phyloP scores from a whole-genome alignment of 495 filamentous ascomycete genomes.

The Xylaria nigripes region DNA sequence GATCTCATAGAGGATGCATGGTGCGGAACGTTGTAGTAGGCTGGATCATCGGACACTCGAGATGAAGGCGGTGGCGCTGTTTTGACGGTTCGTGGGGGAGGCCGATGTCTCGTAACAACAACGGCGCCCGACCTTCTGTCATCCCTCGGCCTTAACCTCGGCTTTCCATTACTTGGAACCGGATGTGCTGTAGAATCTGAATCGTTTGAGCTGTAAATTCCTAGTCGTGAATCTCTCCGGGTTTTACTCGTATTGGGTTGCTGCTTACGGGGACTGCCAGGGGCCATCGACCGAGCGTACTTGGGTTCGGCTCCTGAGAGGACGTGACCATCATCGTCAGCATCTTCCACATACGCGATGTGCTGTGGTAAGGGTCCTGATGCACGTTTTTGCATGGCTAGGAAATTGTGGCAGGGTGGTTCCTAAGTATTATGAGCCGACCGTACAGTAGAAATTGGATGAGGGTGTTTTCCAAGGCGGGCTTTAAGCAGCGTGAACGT shows the following conservation, averaged over 20 bases:
- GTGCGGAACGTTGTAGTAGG: slow-evolving; percentile 31
- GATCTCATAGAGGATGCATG: slow-evolving; percentile 29
- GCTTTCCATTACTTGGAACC: slow-evolving; percentile 19
- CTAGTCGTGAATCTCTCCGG: slow-evolving; percentile 28
- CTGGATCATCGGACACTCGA: slow-evolving; percentile 29
- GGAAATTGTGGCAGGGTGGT: neutral
- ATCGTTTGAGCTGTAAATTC: slow-evolving; percentile 12
- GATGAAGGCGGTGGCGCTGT: slow-evolving; percentile 17
- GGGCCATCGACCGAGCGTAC: slow-evolving; percentile 27
- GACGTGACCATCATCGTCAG: slow-evolving; percentile 38
- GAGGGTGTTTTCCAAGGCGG: neutral
- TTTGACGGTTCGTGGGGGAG: slow-evolving; percentile 18
- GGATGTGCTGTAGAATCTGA: slow-evolving; percentile 36
- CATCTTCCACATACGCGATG: slow-evolving; percentile 40
- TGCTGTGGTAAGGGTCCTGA: neutral
- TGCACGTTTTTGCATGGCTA: slow-evolving; percentile 7
- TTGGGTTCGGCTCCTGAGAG: slow-evolving; percentile 33
- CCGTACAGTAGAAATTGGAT: neutral
- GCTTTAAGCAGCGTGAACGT: neutral
- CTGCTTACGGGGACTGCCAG: slow-evolving; percentile 35
- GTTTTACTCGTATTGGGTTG: slow-evolving; percentile 38
- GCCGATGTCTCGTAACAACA: slow-evolving; percentile 18
- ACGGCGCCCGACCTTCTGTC: slow-evolving; percentile 22
- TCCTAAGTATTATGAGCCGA: neutral
- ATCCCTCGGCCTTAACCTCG: slow-evolving; percentile 16